Conservation (phyloP, 805 yeast species). For the Starmerella roubikii region DNA sequence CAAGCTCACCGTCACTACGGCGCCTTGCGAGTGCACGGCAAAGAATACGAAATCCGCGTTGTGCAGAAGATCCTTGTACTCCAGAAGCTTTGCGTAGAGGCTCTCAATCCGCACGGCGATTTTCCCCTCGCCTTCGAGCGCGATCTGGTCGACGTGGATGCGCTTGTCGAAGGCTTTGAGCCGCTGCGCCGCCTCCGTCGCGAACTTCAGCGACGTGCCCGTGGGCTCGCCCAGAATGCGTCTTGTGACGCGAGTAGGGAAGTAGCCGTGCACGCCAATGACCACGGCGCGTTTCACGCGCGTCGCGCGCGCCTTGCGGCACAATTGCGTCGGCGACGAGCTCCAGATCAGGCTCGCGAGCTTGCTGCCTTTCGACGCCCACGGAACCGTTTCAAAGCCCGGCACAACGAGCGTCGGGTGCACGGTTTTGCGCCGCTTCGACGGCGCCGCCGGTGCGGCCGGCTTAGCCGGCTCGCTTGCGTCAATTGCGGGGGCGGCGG, state of each 20-base stretch:
- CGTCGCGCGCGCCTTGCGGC: background rate
- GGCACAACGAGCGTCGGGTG: conserved; percentile 13
- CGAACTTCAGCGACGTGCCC: conserved; percentile 84
- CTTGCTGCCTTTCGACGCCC: conserved; percentile 17
- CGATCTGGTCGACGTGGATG: conserved; percentile 69
- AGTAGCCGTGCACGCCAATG: conserved; percentile 92
- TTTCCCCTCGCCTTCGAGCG: conserved; percentile 87
- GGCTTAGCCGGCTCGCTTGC: too few species aligned
- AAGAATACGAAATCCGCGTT: conserved; percentile 75
- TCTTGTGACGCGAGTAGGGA: conserved; percentile 74
- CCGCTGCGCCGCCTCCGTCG: conserved; percentile 76
- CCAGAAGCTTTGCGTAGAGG: conserved; percentile 56
- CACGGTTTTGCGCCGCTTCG: conserved; percentile 5
- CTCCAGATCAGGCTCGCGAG: conserved; percentile 22
- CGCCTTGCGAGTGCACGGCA: conserved; percentile 93
- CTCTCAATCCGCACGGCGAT: conserved; percentile 74
- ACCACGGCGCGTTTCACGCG: conserved; percentile 38
- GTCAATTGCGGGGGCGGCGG: too few species aligned
- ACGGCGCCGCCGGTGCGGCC: conserved; percentile 5
- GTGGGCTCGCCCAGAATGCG: conserved; percentile 90
- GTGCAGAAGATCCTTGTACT: conserved; percentile 44
- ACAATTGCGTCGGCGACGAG: conserved; percentile 8
- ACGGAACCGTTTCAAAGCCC: conserved; percentile 4
- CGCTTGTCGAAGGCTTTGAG: conserved; percentile 50
- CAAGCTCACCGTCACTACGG: conserved; percentile 75